These are phyloP conservation scores for Melanomma pulvis-pyrius DNA, from an alignment of 495 filamentous ascomycete genomes.

Conservation along the genomic window DNA sequence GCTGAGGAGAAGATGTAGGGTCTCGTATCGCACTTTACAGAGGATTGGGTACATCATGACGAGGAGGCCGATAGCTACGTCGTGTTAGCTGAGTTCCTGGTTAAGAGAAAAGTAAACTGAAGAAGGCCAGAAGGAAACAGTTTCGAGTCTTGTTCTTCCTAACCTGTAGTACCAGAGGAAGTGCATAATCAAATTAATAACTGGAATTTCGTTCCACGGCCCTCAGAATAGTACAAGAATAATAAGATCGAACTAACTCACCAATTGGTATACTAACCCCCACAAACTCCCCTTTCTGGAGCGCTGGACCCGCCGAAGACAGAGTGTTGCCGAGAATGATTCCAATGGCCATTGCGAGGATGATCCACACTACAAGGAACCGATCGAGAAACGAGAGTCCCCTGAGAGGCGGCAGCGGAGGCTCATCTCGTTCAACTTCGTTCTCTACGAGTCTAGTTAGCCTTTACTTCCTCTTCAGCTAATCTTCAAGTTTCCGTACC, in stretches of 20 bases:
- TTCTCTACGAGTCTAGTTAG: not conserved
- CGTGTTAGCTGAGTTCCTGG: not conserved
- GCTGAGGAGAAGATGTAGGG: conserved; percentile 68
- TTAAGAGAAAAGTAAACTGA: not conserved
- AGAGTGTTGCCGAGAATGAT: conserved; percentile 83
- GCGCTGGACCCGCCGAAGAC: conserved; percentile 57
- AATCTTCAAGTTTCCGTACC: not conserved
- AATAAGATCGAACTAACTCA: too few species aligned
- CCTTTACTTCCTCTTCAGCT: not conserved
- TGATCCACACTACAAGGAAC: conserved; percentile 82
- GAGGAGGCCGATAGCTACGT: conserved; percentile 72
- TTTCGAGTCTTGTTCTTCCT: too few species aligned
- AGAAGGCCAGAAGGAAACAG: not conserved
- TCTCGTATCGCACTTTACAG: conserved; percentile 88
- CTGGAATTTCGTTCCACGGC: too few species aligned
- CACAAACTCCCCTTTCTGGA: conserved; percentile 73
- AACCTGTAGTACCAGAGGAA: too few species aligned
- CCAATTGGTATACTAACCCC: conserved; percentile 79
- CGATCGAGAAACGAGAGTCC: conserved; percentile 70
- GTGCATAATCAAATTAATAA: too few species aligned
- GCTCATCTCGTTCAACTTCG: not conserved
- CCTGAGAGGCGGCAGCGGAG: conserved; percentile 50
- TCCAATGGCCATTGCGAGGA: conserved; percentile 80
- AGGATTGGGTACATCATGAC: conserved; percentile 97
- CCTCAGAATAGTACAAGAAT: not conserved